Base-by-base conservation (phyloP, 495 filamentous ascomycete genomes). In the Penicillium flavigenum region DNA sequence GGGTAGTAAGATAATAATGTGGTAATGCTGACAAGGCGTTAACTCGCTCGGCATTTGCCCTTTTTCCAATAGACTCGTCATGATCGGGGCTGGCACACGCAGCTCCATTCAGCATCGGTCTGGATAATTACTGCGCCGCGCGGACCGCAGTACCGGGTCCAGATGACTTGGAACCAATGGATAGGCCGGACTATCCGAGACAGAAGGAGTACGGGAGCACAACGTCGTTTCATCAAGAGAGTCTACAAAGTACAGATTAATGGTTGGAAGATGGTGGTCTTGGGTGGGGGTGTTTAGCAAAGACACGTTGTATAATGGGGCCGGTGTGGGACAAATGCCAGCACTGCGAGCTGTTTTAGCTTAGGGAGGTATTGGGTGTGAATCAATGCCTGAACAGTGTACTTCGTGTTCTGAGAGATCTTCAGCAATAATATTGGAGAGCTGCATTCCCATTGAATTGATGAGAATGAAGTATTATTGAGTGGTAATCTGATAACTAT, bases 241-340 rank as follows among this genome's bases (percentile, higher is more conserved):
- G 19, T 19, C 39, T 31, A 39, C 5, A n/a, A 17, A 19, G 24
- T n/a, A 19, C 46, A 48, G 17, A 9, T 8, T 34, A 17, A 43
- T 6, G 38, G 26, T 43, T 43, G 24, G 38, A 27, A 16, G 26
- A 32, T 47, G 27, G 10, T 47, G 8, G 27, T 44, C 38, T 46
- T 11, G 47, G 55, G 52, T 55, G 36, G 36, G 46, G 55, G 49
- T 47, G 39, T 43, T 26, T 29, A 57, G 24, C 42, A 56, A 41
- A 56, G 54, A 59, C 60, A 63, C 60, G 60, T 62, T 62, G 54
- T 51, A 58, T 50, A 42, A 56, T 60, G 60, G 60, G 47, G 42
- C 60, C 43, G 42, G 9, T 53, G 60, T 56, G 60, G 60, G 51
- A 63, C 60, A 41, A 54, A 16, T 27, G 43, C 12, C 47, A 39